Evolutionary conservation across 345 rosid genomes (phyloP).

Genomic region (Eutrema japonicum): DNA sequence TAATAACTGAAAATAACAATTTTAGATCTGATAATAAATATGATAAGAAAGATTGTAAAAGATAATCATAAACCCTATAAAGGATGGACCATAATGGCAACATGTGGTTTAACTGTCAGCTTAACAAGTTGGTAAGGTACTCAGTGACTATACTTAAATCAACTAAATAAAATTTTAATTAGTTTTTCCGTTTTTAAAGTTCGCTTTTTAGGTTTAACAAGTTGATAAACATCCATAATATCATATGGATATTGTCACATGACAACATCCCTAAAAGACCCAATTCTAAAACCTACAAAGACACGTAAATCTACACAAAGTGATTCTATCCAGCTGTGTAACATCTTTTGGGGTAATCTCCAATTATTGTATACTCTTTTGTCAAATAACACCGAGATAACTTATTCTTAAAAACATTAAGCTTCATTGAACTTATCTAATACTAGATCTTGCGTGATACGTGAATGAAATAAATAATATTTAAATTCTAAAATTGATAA

Average conservation of each 20-base stretch:
- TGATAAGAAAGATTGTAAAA: constrained; percentile 19
- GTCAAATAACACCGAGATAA: constrained; percentile 11
- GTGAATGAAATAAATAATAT: too few species aligned
- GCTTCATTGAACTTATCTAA: too few species aligned
- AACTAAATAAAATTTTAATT: constrained; percentile 12
- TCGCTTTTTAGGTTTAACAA: constrained; percentile 7
- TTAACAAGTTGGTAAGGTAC: constrained; percentile 37
- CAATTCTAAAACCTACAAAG: constrained; percentile 35
- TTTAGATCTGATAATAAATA: constrained; percentile 3
- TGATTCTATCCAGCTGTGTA: constrained; percentile 42
- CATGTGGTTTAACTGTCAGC: constrained; percentile 44
- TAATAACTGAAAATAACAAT: neutral
- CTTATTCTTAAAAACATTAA: constrained; percentile 6
- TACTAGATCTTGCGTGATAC: too few species aligned
- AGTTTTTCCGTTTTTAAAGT: neutral
- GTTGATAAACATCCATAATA: neutral
- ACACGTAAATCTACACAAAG: constrained; percentile 36
- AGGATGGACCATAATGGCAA: constrained; percentile 40
- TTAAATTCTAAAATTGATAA: too few species aligned
- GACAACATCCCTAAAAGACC: constrained; percentile 42
- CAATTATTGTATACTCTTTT: constrained; percentile 31
- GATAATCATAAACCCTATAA: constrained; percentile 41
- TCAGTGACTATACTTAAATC: constrained; percentile 20
- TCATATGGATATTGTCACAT: constrained; percentile 43
- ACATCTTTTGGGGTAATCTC: constrained; percentile 38